Conservation (phyloP, 805 yeast species). For the Ogataea naganishii region DNA sequence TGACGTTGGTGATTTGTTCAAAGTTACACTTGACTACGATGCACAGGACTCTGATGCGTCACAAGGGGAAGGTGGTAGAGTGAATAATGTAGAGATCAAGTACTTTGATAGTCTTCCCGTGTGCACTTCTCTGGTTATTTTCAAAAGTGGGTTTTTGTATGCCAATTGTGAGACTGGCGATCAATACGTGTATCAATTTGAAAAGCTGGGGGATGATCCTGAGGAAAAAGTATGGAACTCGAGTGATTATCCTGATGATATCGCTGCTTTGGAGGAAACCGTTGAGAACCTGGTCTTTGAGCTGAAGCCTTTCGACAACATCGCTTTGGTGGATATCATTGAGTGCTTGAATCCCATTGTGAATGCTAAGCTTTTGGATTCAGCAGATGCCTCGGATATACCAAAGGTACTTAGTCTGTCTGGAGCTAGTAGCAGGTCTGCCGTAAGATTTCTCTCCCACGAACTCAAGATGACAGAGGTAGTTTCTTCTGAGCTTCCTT, state of each 20-base stretch:
- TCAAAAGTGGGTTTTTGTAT: constrained; percentile 70
- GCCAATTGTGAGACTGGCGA: constrained; percentile 57
- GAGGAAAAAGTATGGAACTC: constrained; percentile 28
- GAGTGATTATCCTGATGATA: constrained; percentile 24
- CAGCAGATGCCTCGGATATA: constrained; percentile 23
- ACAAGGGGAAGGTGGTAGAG: constrained; percentile 23
- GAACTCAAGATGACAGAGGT: constrained; percentile 55
- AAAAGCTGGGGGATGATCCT: constrained; percentile 53
- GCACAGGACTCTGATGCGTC: constrained; percentile 30
- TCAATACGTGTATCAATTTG: constrained; percentile 70
- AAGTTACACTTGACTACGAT: constrained; percentile 43
- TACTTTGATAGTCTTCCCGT: constrained; percentile 75
- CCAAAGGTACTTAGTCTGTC: constrained; percentile 33
- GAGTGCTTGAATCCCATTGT: constrained; percentile 47
- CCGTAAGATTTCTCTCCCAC: constrained; percentile 39
- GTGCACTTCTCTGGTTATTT: constrained; percentile 45
- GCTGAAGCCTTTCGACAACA: constrained; percentile 38
- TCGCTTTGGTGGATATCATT: constrained; percentile 46
- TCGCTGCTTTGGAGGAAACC: constrained; percentile 17
- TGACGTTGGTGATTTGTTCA: constrained; percentile 66
- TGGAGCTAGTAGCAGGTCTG: constrained; percentile 36
- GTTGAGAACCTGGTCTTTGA: constrained; percentile 13
- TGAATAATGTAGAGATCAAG: constrained; percentile 36
- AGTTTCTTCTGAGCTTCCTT: constrained; percentile 72
- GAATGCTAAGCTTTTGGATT: constrained; percentile 27